Evolutionary conservation across 139 green algal species (phyloP).

Genomic region (Parachlorella kessleri): DNA sequence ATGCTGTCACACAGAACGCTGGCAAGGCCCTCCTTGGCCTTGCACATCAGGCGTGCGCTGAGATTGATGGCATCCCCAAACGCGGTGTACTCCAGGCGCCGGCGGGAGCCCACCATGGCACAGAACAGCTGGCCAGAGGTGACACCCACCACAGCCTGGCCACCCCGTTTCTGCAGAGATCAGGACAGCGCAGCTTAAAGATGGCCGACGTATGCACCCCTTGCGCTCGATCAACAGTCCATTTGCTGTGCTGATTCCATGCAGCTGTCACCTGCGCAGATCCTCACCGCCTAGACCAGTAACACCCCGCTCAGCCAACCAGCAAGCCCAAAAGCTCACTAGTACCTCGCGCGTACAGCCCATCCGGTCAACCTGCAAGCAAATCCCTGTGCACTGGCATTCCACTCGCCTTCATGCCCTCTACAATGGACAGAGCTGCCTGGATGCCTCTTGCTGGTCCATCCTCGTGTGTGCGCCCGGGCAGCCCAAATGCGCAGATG

Average conservation of each 20-base stretch:
- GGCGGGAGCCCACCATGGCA: slow-evolving; percentile 72
- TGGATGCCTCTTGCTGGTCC: slow-evolving; percentile 57
- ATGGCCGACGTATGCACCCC: too few species aligned
- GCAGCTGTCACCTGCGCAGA: too few species aligned
- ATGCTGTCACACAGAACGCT: slow-evolving; percentile 74
- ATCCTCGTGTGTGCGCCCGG: slow-evolving; percentile 72
- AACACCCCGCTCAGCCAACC: too few species aligned
- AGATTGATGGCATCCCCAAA: slow-evolving; percentile 90
- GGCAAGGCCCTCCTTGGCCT: slow-evolving; percentile 6
- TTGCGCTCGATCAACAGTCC: too few species aligned
- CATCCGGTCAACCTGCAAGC: background rate
- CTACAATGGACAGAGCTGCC: slow-evolving; percentile 45
- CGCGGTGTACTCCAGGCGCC: slow-evolving; percentile 84
- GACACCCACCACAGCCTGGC: slow-evolving; percentile 54
- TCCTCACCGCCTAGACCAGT: background rate
- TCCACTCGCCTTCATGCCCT: slow-evolving; percentile 9
- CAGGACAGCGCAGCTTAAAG: too few species aligned
- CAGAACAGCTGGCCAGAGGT: slow-evolving; percentile 85
- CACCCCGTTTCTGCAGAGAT: background rate
- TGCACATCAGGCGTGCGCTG: slow-evolving; percentile 74
- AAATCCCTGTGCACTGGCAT: background rate
- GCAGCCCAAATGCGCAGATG: slow-evolving; percentile 84
- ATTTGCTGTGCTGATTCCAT: too few species aligned
- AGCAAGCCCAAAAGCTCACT: too few species aligned
- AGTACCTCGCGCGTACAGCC: too few species aligned